These are phyloP conservation scores for Candida hispaniensis DNA, from an alignment of 805 yeast genomes.

Conservation along the genomic window DNA sequence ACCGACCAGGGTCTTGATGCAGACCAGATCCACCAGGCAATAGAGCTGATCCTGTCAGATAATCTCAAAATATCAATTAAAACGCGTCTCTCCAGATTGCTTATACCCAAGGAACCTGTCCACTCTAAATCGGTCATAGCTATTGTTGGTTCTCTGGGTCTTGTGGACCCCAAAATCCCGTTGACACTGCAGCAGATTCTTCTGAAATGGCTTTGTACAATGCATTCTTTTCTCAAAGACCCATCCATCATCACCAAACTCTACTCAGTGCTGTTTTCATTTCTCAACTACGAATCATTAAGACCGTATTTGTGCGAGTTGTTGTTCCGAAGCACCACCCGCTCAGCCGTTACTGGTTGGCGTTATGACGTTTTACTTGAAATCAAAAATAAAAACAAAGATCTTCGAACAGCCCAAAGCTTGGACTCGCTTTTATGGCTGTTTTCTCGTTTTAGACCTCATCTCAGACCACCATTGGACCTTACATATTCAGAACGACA, in stretches of 20 bases:
- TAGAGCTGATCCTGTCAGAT: too few species aligned
- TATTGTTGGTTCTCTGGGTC: slow-evolving; percentile 1
- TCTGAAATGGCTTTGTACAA: slow-evolving; percentile 9
- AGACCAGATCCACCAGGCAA: too few species aligned
- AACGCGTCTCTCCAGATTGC: background rate
- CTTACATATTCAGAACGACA: too few species aligned
- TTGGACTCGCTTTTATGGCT: slow-evolving; percentile 6
- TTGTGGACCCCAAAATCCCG: background rate
- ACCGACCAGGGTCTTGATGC: too few species aligned
- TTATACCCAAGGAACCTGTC: slow-evolving; percentile 8
- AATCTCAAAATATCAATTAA: too few species aligned
- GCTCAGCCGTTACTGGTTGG: slow-evolving; percentile 3
- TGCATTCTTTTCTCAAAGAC: slow-evolving; percentile 7
- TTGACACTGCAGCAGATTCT: slow-evolving; percentile 1
- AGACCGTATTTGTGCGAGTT: slow-evolving; percentile 4
- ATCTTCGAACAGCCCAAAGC: slow-evolving; percentile 1
- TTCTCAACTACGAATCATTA: slow-evolving; percentile 7
- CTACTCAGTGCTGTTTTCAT: slow-evolving; percentile 10
- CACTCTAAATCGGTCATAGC: slow-evolving; percentile 1
- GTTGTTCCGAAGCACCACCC: slow-evolving; percentile 5
- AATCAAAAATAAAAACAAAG: slow-evolving; percentile 12
- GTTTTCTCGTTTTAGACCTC: slow-evolving; percentile 8
- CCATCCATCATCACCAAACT: slow-evolving; percentile 5
- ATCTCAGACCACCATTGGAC: too few species aligned
- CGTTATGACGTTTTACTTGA: slow-evolving; percentile 9